Evolutionary conservation across 116 monocot species (phyloP).

Genomic region (Thalassia testudinum): DNA sequence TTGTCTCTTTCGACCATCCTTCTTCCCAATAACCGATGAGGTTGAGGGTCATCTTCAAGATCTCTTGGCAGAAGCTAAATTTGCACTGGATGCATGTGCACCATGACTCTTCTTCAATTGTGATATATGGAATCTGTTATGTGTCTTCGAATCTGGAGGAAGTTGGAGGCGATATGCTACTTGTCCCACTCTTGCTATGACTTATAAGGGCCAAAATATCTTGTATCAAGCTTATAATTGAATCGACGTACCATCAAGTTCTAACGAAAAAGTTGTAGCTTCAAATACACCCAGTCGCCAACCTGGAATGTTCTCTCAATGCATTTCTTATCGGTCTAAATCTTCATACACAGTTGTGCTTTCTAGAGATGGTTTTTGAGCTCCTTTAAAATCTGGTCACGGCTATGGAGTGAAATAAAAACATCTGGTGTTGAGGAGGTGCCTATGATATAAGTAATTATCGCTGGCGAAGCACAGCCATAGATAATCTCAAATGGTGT

Average conservation of each 20-base stretch:
- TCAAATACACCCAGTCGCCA: slow-evolving; percentile 5
- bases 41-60: not conserved
- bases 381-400: not conserved
- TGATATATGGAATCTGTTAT: not conserved
- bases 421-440: not conserved
- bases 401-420: not conserved
- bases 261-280: slow-evolving; percentile 5
- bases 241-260: not conserved
- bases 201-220: slow-evolving; percentile 2
- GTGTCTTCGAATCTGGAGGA: not conserved
- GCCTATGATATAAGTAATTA: not conserved
- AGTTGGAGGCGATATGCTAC: slow-evolving; percentile 5
- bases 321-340: not conserved
- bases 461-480: not conserved
- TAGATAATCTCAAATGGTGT: slow-evolving; percentile 1
- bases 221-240: not conserved
- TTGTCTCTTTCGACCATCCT: not conserved
- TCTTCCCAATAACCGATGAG: not conserved
- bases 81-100: not conserved
- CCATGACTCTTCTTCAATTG: not conserved
- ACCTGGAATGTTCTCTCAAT: not conserved
- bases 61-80: not conserved
- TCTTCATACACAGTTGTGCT: not conserved
- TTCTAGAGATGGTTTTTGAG: not conserved
- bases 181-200: not conserved